Evolutionary conservation across 2,329 filamentous ascomycete species (phyloP).

Genomic region (Chrysoporthe puriensis): DNA sequence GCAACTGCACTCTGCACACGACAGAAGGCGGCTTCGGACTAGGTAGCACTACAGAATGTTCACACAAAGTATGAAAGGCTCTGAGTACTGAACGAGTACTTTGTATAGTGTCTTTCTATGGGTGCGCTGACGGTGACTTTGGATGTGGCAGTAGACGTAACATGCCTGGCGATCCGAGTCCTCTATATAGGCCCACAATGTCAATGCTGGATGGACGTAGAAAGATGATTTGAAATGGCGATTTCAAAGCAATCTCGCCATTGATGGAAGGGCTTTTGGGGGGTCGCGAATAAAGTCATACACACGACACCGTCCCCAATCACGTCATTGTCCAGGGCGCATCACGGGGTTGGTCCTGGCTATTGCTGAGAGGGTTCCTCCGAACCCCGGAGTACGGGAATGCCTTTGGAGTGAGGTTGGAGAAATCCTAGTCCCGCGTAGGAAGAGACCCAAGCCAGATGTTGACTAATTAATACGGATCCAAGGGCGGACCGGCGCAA

Average conservation of each 20-base stretch:
- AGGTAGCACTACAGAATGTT: no score
- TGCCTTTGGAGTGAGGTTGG: not conserved
- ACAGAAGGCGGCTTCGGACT: not conserved
- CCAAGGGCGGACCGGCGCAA: no score
- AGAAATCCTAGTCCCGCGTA: not conserved
- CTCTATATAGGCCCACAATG: slow-evolving; percentile 6
- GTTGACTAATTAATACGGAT: slow-evolving; percentile 9
- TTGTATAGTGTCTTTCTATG: not conserved
- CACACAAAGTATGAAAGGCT: no score
- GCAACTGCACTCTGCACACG: not conserved
- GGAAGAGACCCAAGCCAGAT: not conserved
- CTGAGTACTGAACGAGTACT: no score
- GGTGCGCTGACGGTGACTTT: not conserved
- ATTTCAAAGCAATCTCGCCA: slow-evolving; percentile 20
- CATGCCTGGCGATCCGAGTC: not conserved
- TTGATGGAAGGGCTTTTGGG: not conserved
- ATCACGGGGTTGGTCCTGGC: not conserved
- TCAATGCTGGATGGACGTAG: not conserved
- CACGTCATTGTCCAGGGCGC: slow-evolving; percentile 15
- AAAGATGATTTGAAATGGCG: not conserved
- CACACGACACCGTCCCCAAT: not conserved
- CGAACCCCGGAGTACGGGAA: not conserved
- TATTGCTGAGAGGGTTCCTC: no score
- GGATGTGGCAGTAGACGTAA: not conserved
- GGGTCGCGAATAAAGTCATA: not conserved